Base-by-base conservation (phyloP, 495 filamentous ascomycete species). In the Penicillium desertorum region DNA sequence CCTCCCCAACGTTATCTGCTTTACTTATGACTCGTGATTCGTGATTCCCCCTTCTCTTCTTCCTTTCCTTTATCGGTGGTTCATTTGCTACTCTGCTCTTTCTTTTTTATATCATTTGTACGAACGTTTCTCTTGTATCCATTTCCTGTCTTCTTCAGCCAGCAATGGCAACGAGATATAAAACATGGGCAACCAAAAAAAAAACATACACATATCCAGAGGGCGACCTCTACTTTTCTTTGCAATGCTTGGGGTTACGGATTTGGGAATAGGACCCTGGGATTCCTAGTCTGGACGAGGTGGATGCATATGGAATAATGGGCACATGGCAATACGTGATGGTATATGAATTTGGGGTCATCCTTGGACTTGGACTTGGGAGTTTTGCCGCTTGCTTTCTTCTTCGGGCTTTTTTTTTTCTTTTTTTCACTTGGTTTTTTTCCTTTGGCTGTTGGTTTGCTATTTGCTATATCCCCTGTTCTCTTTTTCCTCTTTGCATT, bases 201-300 rank as follows among this genome's bases (percentile, higher is more conserved):
- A 58, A 44, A 59, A 59, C 56, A 63, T 61, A 69, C 64, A 62
- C 42, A 51, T 62, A 32, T 61, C 46, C 63, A 58, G 66, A 66
- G 66, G 66, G 63, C 66, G 37, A 69, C 66, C 66, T 69, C 66
- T 57, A 65, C 19, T 39, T 64, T 50, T 10, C 29, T 27, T 47
- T 19, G 45, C 29, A 48, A 25, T 47, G 60, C 64, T 56, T 52
- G n/a, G 54, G 55, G 51, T 42, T 23, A 48, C 29, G 57, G 52
- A 56, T 45, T 43, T 62, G 57, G 37, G 57, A 53, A 32, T 56
- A 45, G 63, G 58, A 6, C 44, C 34, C 43, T n/a, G 44, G 51
- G 1, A 23, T 36, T 50, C 20, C 47, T 22, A 23, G 48, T 39
- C 36, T 52, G 32, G n/a, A 52, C 45, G 46, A 57, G 43, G 45